Evolutionary conservation across 805 yeast species (phyloP), one percentile per base, ranked within the genome.

Genomic region (Kuraishia floccosa): DNA sequence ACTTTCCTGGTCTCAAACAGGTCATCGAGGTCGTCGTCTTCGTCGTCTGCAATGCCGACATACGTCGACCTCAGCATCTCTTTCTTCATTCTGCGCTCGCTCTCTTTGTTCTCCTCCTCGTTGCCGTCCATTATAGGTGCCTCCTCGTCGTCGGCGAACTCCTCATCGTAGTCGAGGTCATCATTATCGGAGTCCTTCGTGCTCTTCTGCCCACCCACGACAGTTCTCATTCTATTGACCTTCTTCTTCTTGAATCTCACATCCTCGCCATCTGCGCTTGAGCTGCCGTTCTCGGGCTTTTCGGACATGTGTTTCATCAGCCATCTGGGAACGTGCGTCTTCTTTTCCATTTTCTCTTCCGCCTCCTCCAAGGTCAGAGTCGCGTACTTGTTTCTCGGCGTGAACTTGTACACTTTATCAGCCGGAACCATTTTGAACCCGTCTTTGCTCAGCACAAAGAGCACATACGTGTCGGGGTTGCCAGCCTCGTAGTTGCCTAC

Each of bases 111-210:
- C 48, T 91, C 97, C 47, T 91, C 96, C 48, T 89, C 97, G 38
- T 87, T 75, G 28, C 96, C 96, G 47, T 89, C 97, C 65, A 89
- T 74, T 36, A 91, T 82, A 18, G 98, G 98, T 2, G 97, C 97
- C 52, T 89, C 98, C 58, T 91, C 98, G 52, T 91, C 98, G 54
- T 91, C 98, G 17, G 91, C 96, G 56, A 91, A 91, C 52, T 87
- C 96, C 52, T 91, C 97, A 43, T 91, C 96, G 47, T 67, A 89
- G 56, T 89, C 98, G 46, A 91, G 59, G 47, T 86, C 96, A 40
- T 87, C 96, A 40, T 82, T 85, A 35, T 85, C 94, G 8, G 85
- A 77, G 41, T 75, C 84, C 10, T 24, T 28, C 17, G 30, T 16
- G 12, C 15, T 16, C 8, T 23, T 15, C 8, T 37, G 73, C 70